Conservation (phyloP, 805 yeast genomes). For the Torulaspora gathmanii region DNA sequence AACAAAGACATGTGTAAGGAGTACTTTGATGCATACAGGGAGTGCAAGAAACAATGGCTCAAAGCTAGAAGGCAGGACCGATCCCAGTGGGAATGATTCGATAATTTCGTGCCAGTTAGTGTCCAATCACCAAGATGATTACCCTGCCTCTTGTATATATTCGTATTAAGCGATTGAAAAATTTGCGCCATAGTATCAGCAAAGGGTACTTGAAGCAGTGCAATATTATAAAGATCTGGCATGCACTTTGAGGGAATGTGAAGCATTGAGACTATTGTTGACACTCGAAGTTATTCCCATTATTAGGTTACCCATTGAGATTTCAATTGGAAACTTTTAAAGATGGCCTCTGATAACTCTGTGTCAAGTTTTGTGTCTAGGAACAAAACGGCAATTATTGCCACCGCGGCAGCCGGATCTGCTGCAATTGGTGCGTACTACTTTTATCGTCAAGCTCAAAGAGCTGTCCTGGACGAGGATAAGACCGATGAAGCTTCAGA, state of each 20-base stretch:
- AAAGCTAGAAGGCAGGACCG: slow-evolving; percentile 37
- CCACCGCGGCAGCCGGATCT: slow-evolving; percentile 59
- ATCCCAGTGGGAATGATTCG: slow-evolving; percentile 27
- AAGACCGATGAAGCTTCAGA: slow-evolving; percentile 11
- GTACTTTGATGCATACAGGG: slow-evolving; percentile 88
- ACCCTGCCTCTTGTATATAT: background rate
- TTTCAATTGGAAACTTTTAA: background rate
- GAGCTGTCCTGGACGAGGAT: slow-evolving; percentile 10
- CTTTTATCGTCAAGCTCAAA: slow-evolving; percentile 40
- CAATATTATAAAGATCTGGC: background rate
- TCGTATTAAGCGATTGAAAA: slow-evolving; percentile 3
- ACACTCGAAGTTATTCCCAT: background rate
- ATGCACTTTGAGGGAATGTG: background rate
- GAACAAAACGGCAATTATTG: slow-evolving; percentile 57
- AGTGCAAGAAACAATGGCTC: slow-evolving; percentile 79
- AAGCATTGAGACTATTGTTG: background rate
- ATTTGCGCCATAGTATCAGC: slow-evolving; percentile 3
- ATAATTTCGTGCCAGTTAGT: background rate
- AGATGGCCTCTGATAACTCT: slow-evolving; percentile 26
- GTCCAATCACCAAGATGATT: background rate
- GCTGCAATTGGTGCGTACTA: slow-evolving; percentile 60
- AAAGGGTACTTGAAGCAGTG: slow-evolving; percentile 3
- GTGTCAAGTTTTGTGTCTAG: slow-evolving; percentile 35
- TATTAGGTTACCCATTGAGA: background rate
- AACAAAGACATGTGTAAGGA: slow-evolving; percentile 66